Evolutionary conservation across 1,284 basidiomycete genomes (phyloP), one percentile per base, ranked within the genome.

Genomic region (Cutaneotrichosporon cavernicola): DNA sequence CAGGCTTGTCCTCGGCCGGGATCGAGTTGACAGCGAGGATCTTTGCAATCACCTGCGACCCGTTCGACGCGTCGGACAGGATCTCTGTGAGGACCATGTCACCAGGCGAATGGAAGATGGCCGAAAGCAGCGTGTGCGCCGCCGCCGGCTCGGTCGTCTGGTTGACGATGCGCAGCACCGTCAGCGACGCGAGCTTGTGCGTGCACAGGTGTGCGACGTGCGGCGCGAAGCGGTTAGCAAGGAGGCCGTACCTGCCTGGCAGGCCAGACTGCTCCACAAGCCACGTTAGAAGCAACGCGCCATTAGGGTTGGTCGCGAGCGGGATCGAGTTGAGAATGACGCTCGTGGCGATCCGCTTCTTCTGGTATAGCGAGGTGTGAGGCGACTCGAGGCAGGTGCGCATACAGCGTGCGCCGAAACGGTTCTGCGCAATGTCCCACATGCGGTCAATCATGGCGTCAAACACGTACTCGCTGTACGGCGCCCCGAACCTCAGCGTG

Each of bases 351-450:
- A 98, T 90, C 51, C 95, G 91, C 77, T 97, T 95, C 78, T 92
- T 90, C 77, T 97, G 93, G 76, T 89, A 92, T 65, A 90, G 73
- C 34, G 87, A 90, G 51, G 95, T 91, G 72, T 89, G 86, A 38
- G 90, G 86, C 76, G 89, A 92, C 80, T 99, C 97, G 32, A 99
- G 85, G 76, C 95, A 97, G 7, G 97, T 94, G 65, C 96, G 86
- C 90, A 99, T 97, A 76, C 94, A 97, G 58, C 97, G 89, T 47
- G 97, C 95, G 63, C 97, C 97, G 72, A 97, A 99, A 34, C 97
- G 88, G 36, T 77, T 79, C 83, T 97, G 94, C 0, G 92, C 92
- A 65, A 97, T 86, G 82, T 96, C 96, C 97, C 97, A 99, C 82
- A 97, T 91, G 57, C 97, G 90, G 79, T 99, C 96, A 56, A 92